phyloP scores from a whole-genome alignment of 176 grass and related monocot genomes.

The Alloteropsis semialata region DNA sequence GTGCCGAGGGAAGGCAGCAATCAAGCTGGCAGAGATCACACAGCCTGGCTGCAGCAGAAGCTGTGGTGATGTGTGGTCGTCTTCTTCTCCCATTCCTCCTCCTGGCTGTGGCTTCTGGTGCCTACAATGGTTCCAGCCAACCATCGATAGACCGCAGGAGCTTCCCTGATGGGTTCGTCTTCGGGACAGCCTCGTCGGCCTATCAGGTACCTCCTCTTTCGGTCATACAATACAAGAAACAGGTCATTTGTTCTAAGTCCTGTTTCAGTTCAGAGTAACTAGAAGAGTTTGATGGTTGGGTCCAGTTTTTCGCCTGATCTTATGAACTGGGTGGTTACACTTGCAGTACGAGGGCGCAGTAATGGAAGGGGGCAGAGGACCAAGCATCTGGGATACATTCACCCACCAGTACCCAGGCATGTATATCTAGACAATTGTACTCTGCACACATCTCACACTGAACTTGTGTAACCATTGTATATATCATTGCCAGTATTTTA shows the following conservation, averaged over 20 bases:
- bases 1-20: not conserved
- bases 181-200: conserved; percentile 25
- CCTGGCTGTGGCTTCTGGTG: not conserved
- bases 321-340: too few species aligned
- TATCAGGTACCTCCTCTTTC: conserved; percentile 6
- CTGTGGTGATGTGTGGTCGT: not conserved
- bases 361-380: conserved; percentile 35
- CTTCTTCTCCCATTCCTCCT: not conserved
- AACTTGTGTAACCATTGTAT: too few species aligned
- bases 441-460: not conserved
- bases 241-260: too few species aligned
- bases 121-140: not conserved
- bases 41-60: too few species aligned
- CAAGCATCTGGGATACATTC: conserved; percentile 46
- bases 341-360: conserved; percentile 46
- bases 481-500: too few species aligned
- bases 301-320: too few species aligned
- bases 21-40: not conserved
- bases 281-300: too few species aligned
- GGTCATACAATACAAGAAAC: too few species aligned
- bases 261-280: too few species aligned
- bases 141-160: conserved; percentile 10
- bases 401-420: conserved; percentile 29
- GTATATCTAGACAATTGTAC: too few species aligned
- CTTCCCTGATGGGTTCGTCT: conserved; percentile 24